These are phyloP conservation scores for Spizellomyces sp. DNA, from an alignment of 192 early-diverging fungal species.

Conservation along the genomic window DNA sequence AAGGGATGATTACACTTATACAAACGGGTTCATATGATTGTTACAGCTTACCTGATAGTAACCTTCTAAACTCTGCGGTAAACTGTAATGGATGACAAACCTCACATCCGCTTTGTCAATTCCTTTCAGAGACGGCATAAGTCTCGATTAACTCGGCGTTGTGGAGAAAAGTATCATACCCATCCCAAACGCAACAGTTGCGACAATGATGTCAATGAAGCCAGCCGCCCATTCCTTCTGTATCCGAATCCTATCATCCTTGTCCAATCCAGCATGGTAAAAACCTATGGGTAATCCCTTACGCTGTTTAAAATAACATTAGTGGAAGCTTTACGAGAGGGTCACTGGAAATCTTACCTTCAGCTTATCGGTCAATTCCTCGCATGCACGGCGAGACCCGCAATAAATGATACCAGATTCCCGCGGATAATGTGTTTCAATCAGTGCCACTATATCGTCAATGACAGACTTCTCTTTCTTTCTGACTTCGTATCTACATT, in stretches of 20 bases:
- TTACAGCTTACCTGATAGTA: slow-evolving; percentile 81
- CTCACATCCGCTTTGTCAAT: slow-evolving; percentile 97
- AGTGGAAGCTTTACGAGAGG: no score
- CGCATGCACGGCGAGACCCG: slow-evolving; percentile 74
- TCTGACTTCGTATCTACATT: slow-evolving; percentile 51
- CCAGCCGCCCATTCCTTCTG: slow-evolving; percentile 85
- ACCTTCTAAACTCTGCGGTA: slow-evolving; percentile 89
- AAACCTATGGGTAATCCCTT: slow-evolving; percentile 65
- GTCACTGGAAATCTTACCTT: slow-evolving; percentile 31
- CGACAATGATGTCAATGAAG: slow-evolving; percentile 80
- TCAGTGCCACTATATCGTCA: slow-evolving; percentile 73
- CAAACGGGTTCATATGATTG: not conserved
- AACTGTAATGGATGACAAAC: slow-evolving; percentile 89
- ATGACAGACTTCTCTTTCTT: slow-evolving; percentile 66
- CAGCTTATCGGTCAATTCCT: slow-evolving; percentile 76
- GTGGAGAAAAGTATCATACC: slow-evolving; percentile 43
- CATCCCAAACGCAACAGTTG: slow-evolving; percentile 98
- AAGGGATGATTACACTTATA: not conserved
- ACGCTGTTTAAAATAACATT: slow-evolving; percentile 23
- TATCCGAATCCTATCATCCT: slow-evolving; percentile 71
- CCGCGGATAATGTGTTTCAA: slow-evolving; percentile 60
- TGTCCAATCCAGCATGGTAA: slow-evolving; percentile 89
- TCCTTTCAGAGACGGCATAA: slow-evolving; percentile 21
- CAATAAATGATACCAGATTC: slow-evolving; percentile 95
- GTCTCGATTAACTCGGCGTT: not conserved